Evolutionary conservation across 2,329 filamentous ascomycete genomes (phyloP).

Genomic region (Pseudogymnoascus sp.): DNA sequence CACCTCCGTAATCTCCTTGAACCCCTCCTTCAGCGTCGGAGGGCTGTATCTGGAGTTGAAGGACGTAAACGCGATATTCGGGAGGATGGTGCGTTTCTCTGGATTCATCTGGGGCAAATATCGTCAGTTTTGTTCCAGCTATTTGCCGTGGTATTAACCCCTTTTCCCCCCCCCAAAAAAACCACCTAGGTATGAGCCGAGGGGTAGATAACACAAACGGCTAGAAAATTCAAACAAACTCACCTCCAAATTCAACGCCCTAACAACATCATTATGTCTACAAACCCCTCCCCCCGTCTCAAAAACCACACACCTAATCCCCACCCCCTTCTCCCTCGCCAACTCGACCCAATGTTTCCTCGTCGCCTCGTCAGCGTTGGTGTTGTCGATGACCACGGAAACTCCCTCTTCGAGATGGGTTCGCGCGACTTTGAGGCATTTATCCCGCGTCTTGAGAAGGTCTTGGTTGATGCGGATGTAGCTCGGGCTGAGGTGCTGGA

Average conservation of each 20-base stretch:
- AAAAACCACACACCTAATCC: constrained; percentile 59
- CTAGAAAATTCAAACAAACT: constrained; percentile 12
- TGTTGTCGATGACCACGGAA: constrained; percentile 83
- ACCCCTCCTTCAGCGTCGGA: constrained; percentile 71
- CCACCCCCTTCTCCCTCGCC: constrained; percentile 62
- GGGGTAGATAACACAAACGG: too few species aligned
- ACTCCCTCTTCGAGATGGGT: constrained; percentile 57
- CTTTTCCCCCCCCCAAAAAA: too few species aligned
- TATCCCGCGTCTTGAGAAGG: constrained; percentile 65
- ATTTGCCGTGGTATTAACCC: too few species aligned
- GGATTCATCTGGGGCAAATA: constrained; percentile 60
- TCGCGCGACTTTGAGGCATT: constrained; percentile 65
- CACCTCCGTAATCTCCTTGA: constrained; percentile 69
- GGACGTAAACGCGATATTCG: constrained; percentile 71
- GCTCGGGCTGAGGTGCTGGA: constrained; percentile 70
- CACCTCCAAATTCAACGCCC: constrained; percentile 53
- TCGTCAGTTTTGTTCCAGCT: not conserved
- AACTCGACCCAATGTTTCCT: constrained; percentile 73
- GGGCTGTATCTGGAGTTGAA: constrained; percentile 68
- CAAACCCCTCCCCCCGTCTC: constrained; percentile 33
- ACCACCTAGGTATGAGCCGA: not conserved
- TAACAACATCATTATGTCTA: constrained; percentile 82
- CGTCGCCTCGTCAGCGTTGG: constrained; percentile 78
- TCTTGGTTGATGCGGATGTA: constrained; percentile 91
- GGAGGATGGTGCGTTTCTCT: constrained; percentile 67